Percentiles rank a stretch among this genome's conserved stretches.
These are phyloP conservation scores for Balansia obtecta DNA, from an alignment of 2,329 filamentous ascomycete genomes.

Conservation along the genomic window DNA sequence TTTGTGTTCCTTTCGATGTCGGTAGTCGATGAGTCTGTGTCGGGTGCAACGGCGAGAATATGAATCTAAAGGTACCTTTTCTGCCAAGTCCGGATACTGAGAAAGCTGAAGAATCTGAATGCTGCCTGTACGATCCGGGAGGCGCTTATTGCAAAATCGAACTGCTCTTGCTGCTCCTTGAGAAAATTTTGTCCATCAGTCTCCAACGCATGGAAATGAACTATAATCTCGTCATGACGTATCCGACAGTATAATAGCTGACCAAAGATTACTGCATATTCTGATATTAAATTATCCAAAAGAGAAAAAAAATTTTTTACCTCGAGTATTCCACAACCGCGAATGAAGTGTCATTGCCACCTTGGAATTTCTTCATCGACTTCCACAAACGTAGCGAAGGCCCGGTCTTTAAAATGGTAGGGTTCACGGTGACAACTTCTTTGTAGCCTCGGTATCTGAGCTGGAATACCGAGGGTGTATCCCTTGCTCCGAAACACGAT, in stretches of 20 bases:
- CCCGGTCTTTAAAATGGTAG: background rate
- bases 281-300: background rate
- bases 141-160: background rate
- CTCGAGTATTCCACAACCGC: background rate
- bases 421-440: background rate
- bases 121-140: background rate
- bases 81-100: background rate
- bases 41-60: too few relatives aligned
- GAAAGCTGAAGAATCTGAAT: background rate
- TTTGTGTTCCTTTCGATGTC: too few relatives aligned
- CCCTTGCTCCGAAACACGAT: background rate
- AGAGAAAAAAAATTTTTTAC: background rate
- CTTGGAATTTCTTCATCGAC: background rate
- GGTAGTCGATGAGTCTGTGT: too few relatives aligned
- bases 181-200: background rate
- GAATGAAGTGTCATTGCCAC: background rate
- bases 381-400: background rate
- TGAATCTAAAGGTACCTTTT: background rate
- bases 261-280: background rate
- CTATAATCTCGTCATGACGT: background rate
- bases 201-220: background rate
- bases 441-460: background rate
- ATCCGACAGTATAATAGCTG: background rate
- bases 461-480: background rate
- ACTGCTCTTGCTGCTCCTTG: background rate